Conservation (phyloP, 192 early-diverging fungal genomes). For the Coemansia guatemalensis region DNA sequence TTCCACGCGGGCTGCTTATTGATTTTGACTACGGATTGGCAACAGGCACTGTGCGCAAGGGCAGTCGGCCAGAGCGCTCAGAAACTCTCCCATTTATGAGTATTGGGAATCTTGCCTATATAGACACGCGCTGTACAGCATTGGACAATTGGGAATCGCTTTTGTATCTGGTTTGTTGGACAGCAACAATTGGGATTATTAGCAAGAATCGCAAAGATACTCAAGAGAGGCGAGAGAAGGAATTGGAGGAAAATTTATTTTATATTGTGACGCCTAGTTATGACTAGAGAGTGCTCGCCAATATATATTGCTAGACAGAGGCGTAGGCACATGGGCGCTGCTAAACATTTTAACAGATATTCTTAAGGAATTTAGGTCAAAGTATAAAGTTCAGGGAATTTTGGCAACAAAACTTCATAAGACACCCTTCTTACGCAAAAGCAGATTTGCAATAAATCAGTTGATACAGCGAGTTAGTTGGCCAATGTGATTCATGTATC, state of each 20-base stretch:
- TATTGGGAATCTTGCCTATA: constrained; percentile 22
- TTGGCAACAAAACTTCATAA: no score
- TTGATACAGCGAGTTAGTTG: no score
- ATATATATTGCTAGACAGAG: background rate
- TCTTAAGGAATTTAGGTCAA: no score
- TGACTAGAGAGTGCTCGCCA: no score
- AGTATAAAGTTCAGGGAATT: no score
- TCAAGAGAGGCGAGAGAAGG: no score
- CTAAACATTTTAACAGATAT: no score
- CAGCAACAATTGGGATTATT: constrained; percentile 15
- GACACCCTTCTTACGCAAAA: no score
- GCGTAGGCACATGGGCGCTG: constrained; percentile 3
- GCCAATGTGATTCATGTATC: no score
- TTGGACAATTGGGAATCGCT: constrained; percentile 32
- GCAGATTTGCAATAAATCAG: no score
- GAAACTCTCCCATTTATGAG: constrained; percentile 30
- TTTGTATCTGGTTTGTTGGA: constrained; percentile 25
- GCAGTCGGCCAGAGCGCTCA: background rate
- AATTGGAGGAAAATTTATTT: background rate
- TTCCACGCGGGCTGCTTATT: constrained; percentile 21
- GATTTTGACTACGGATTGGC: constrained; percentile 28
- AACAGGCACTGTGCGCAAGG: background rate
- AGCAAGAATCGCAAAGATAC: background rate
- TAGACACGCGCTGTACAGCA: background rate
- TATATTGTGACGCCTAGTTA: background rate